Base-by-base conservation (phyloP, 1,284 basidiomycete species). In the Microbotryomycetes sp. region DNA sequence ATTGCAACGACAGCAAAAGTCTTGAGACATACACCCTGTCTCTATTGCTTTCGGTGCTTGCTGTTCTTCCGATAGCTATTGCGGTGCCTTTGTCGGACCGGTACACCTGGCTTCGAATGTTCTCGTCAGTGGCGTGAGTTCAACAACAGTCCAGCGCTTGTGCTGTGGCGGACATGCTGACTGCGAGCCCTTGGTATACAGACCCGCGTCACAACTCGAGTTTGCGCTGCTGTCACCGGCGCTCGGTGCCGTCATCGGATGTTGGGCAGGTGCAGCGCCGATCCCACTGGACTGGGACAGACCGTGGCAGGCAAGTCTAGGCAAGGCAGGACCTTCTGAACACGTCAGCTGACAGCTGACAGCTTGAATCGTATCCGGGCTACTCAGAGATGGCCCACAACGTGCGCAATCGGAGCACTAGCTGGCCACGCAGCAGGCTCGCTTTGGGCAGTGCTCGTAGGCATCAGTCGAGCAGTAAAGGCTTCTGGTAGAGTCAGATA, bases 281-380 rank as follows among this genome's bases (percentile, higher is more conserved):
- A 84, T 92, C 58, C 86, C 89, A 0, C 83, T 97, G 7, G 92
- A 97, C 76, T 97, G 92, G 92, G 92, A 92, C 74, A 81, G 90
- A 54, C 89, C 91, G 12, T 96, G 92, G 92, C 92, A 96, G 85
- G 90, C 89, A 58, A 60, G 82, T 75, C 7, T 48, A 46, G 19
- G 9, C n/a, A n/a, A n/a, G n/a, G n/a, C n/a, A n/a, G n/a, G n/a
- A n/a, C n/a, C 5, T 32, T n/a, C n/a, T n/a, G n/a, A n/a, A n/a
- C n/a, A n/a, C n/a, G n/a, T n/a, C n/a, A n/a, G n/a, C n/a, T n/a
- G n/a, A n/a, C n/a, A 26, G n/a, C 6, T 32, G 36, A 42, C 36
- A 42, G 36, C 36, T 42, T 15, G 26, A 47, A n/a, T 26, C 26
- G 42, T 9, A 14, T 26, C 19, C 22, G 14, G 29, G 30, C 19